Evolutionary conservation across 2,329 filamentous ascomycete genomes (phyloP), one percentile per base, ranked within the genome.

Genomic region (Calonectria pseudoreteaudii): DNA sequence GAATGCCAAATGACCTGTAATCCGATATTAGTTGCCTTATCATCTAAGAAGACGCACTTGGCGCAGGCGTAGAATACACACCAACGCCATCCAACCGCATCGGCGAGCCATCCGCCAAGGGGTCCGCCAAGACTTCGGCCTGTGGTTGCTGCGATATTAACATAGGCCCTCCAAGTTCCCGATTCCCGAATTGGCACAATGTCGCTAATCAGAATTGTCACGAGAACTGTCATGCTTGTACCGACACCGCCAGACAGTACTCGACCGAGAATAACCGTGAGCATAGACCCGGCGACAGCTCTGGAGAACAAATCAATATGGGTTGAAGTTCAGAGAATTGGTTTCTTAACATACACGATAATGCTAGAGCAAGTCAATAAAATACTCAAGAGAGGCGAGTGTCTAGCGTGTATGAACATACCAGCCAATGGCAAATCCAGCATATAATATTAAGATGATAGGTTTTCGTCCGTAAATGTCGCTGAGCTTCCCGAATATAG

Each of bases 381-480:
- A 11, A 2, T n/a, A 2, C 9, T 34, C 3, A n/a, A n/a, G 13
- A 2, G 2, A 18, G 30, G 18, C 13, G 7, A 34, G 30, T 3
- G 8, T 10, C 7, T 31, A 4, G 1, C 18, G 18, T 2, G 23
- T 13, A 52, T 36, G 14, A 13, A 49, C 30, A 2, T 53, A 66
- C 64, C 65, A 68, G 31, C 65, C 65, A 58, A 68, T 41, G 18
- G 65, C 47, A 47, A 68, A 68, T 30, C 49, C 34, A n/a, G 49
- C 65, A 26, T 68, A 68, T 41, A 50, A 68, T 20, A 68, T 26
- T 26, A 68, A 38, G 8, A 68, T 56, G 36, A 68, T 56, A 0
- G 65, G 65, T 16, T 68, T 68, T 23, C 65, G 65, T 31, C 65
- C 65, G 11, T 56, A 68, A 44, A 68, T 56, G 6, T 68, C 65